Percentiles rank a stretch among this genome's conserved stretches.
These are phyloP conservation scores for Dryadomyces sulphureus DNA, from an alignment of 2,329 filamentous ascomycete species.

Conservation along the genomic window DNA sequence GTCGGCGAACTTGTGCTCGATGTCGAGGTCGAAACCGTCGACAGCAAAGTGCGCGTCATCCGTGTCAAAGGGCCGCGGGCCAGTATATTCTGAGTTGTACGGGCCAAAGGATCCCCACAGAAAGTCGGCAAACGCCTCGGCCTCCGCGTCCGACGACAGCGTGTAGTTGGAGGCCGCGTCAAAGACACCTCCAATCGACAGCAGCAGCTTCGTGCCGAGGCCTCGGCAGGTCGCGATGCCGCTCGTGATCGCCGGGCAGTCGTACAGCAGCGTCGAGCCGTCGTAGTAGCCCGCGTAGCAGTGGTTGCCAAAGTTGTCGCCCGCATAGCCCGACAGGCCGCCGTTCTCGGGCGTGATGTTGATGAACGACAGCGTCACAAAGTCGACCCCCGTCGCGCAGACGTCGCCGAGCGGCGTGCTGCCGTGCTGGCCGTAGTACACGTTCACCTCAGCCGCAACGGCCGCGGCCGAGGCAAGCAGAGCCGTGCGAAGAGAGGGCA, in stretches of 20 bases:
- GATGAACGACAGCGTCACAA: constrained; percentile 24
- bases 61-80: constrained; percentile 28
- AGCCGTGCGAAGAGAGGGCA: constrained; percentile 12
- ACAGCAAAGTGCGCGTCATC: constrained; percentile 22
- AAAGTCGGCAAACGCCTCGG: constrained; percentile 21
- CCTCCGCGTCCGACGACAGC: constrained; percentile 16
- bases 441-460: constrained; percentile 14
- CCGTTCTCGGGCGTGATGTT: constrained; percentile 24
- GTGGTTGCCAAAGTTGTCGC: constrained; percentile 23
- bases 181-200: constrained; percentile 45
- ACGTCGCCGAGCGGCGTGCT: constrained; percentile 12
- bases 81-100: constrained; percentile 14
- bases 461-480: constrained; percentile 13
- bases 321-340: constrained; percentile 17
- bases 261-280: constrained; percentile 17
- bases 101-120: constrained; percentile 24
- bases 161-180: constrained; percentile 18
- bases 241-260: constrained; percentile 18
- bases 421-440: constrained; percentile 20
- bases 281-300: constrained; percentile 19
- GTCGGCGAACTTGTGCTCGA: constrained; percentile 21
- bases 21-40: constrained; percentile 38
- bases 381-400: constrained; percentile 23
- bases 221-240: constrained; percentile 34
- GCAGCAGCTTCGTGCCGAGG: constrained; percentile 45